Conservation (phyloP, 257 asterid genomes). For the Pogostemon cablin region DNA sequence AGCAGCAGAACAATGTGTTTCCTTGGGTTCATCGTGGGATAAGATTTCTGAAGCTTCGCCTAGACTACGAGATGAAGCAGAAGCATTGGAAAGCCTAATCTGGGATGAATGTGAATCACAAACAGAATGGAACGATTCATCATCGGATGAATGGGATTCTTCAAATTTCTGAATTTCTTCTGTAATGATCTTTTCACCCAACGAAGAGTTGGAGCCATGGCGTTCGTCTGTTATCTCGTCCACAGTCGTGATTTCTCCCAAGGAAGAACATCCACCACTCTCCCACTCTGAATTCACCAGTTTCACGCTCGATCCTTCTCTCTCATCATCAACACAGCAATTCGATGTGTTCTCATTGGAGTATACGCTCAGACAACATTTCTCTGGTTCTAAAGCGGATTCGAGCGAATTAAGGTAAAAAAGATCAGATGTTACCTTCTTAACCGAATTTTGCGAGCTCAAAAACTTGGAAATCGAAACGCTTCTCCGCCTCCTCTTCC, state of each 20-base stretch:
- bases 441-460: constrained; percentile 51
- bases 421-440: constrained; percentile 71
- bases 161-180: constrained; percentile 40
- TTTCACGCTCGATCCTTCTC: constrained; percentile 37
- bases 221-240: constrained; percentile 47
- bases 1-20: neutral
- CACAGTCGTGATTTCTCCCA: constrained; percentile 52
- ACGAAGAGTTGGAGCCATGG: constrained; percentile 31
- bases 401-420: constrained; percentile 77
- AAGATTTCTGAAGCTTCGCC: constrained; percentile 44
- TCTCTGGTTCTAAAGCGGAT: constrained; percentile 63
- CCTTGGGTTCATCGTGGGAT: constrained; percentile 35
- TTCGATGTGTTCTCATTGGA: constrained; percentile 27
- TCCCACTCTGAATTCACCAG: constrained; percentile 34
- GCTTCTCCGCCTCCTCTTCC: constrained; percentile 46
- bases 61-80: constrained; percentile 61
- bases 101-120: constrained; percentile 65
- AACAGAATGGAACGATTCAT: constrained; percentile 78
- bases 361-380: constrained; percentile 36
- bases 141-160: constrained; percentile 52
- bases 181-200: constrained; percentile 37
- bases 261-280: constrained; percentile 35
- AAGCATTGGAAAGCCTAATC: constrained; percentile 62
- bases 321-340: constrained; percentile 30
- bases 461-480: constrained; percentile 39